Base-by-base conservation (phyloP, 1,284 basidiomycete genomes). In the Hemileia vastatrix region DNA sequence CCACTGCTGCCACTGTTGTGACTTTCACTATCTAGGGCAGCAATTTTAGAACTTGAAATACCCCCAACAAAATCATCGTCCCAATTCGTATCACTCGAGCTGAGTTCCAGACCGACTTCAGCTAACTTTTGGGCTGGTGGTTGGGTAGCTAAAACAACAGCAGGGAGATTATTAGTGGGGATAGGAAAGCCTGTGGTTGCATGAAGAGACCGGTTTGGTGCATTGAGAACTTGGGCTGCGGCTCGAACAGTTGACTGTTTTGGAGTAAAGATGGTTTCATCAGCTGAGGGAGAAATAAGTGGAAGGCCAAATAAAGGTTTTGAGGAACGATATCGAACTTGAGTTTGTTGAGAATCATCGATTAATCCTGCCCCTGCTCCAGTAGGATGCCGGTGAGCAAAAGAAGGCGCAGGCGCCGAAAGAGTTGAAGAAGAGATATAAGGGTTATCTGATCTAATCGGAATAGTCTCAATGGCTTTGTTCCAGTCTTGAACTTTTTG, bases 401-500 rank as follows among this genome's bases (percentile, higher is more conserved):
- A 15, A 11, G 60, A 51, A 19, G 43, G 27, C 11, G 36, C 36
- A 9, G 50, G 48, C 23, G 31, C 45, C 6, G 59, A 53, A 21
- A 51, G 53, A 21, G 23, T 36, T 18, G 52, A 21, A 4, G 56
- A 24, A 32, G 48, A 23, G 61, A 23, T 56, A 52, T 63, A n/a
- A 1, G 49, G 36, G 27, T 51, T 47, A 11, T 57, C 48, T 11
- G 60, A 31, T 33, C 33, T 33, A 18, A 45, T 57, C 6, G 61
- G 61, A 13, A 19, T 5, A 24, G 24, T 61, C 47, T 63, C 72
- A 60, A 98, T 78, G 0, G 92, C 92, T 74, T 96, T 89, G 71
- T 98, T 98, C 93, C 93, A 98, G 76, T 96, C 89, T 77, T 95
- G 92, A 19, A 98, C 94, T 70, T 88, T 86, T 72, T 91, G 81